Evolutionary conservation across 768 basidiomycete species (phyloP), one percentile per base, ranked within the genome.

Genomic region (Lactarius hatsudake): DNA sequence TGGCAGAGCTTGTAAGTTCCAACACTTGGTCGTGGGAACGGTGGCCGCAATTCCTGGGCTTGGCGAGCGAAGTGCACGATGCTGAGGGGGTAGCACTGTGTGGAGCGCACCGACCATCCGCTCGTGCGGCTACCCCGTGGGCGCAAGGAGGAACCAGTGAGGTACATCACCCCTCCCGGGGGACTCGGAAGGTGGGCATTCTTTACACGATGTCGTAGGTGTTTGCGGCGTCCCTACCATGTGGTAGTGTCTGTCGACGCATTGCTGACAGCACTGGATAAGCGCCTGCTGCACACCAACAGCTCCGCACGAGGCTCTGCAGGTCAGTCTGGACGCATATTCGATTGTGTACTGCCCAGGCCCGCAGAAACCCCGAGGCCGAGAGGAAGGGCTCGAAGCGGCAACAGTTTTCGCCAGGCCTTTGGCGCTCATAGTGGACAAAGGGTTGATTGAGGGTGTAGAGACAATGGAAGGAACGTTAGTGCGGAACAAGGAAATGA

Each of bases 281-380:
- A 86, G 2, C 79, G 96, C 20, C 88, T 95, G 3, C 80, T 94
- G 12, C 84, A 96, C 17, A 90, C 93, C 93, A 3, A 77, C 84
- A 15, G 80, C 79, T 34, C 32, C 32, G 34, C 34, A 34, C 34
- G 34, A 34, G 34, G 34, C 7, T 17, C 80, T 90, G 23, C 72
- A 86, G 57, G 71, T 73, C 1, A 79, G 82, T 20, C 77, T 93
- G 13, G 72, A 1, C 71, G 71, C 1, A 76, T 79, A 20, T 77
- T 92, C 30, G 87, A 89, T 59, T 72, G 3, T 78, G 82, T 7
- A 78, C 93, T 17, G 80, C 77, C 1, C 75, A 74, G 38, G 77
- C 80, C 5, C 85, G 84, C 7, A 72, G 77, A 10, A 76, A 42
- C 6, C 17, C 42, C 77, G 7, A 68, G 93, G 40, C 68, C 86